phyloP scores from a whole-genome alignment of 108 stramenopile genomes.

The Cyclostephanos tholiformis region DNA sequence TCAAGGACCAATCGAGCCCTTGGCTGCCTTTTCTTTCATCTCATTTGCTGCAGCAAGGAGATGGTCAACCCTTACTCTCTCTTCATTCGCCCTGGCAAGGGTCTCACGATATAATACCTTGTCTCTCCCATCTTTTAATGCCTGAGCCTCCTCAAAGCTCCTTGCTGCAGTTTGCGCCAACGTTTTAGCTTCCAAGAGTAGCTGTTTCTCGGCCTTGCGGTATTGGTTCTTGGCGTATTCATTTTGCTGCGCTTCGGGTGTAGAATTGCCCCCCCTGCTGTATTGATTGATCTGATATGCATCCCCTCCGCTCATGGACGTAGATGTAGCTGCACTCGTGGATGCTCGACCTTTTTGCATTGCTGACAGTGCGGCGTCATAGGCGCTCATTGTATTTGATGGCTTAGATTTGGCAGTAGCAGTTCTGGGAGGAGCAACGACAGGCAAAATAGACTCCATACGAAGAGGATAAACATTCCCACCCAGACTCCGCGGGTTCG shows the following conservation, averaged over 20 bases:
- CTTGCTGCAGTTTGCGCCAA: slow-evolving; percentile 22
- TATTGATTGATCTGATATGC: slow-evolving; percentile 27
- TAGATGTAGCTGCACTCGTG: slow-evolving; percentile 6
- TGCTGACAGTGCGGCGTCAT: slow-evolving; percentile 20
- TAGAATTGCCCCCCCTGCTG: slow-evolving; percentile 10
- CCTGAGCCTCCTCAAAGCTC: slow-evolving; percentile 38
- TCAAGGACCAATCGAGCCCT: neutral
- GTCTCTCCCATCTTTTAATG: slow-evolving; percentile 7
- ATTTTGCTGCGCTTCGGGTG: slow-evolving; percentile 12
- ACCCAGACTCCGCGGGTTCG: neutral
- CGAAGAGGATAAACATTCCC: neutral
- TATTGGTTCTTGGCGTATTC: slow-evolving; percentile 16
- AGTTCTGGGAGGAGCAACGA: neutral
- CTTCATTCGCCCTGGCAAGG: slow-evolving; percentile 24
- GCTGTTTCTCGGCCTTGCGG: slow-evolving; percentile 33
- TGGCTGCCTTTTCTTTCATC: slow-evolving; percentile 38
- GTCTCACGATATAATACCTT: slow-evolving; percentile 24
- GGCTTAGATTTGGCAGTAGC: slow-evolving; percentile 2
- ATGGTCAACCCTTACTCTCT: slow-evolving; percentile 33
- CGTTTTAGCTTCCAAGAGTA: slow-evolving; percentile 37
- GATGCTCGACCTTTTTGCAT: neutral
- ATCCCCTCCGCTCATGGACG: slow-evolving; percentile 42
- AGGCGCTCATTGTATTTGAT: slow-evolving; percentile 30
- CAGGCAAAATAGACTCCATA: neutral
- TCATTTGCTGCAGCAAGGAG: slow-evolving; percentile 37